phyloP scores from a whole-genome alignment of 306 rosid genomes.

The Hippophae rhamnoides region DNA sequence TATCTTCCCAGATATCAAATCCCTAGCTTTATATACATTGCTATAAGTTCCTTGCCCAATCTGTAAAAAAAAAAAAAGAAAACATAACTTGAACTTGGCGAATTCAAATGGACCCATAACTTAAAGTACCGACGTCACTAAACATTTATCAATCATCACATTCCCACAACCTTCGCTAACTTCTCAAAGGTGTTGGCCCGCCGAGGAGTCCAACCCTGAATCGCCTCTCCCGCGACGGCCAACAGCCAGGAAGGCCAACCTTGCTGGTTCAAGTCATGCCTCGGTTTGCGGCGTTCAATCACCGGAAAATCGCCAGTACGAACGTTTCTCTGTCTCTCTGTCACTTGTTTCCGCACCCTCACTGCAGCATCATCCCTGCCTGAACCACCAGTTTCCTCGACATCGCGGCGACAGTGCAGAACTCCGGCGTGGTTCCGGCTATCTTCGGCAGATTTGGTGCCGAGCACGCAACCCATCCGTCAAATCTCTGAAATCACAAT shows the following conservation, averaged over 20 bases:
- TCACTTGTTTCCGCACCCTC: conserved; percentile 19
- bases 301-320: conserved; percentile 45
- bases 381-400: conserved; percentile 12
- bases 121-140: neutral
- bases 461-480: conserved; percentile 87
- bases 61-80: conserved; percentile 34
- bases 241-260: conserved; percentile 96
- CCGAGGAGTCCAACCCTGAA: conserved; percentile 91
- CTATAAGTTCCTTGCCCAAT: conserved; percentile 99
- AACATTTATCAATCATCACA: conserved; percentile 7
- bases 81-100: neutral
- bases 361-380: conserved; percentile 19
- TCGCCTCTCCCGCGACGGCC: conserved; percentile 88
- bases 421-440: conserved; percentile 12
- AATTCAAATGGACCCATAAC: neutral
- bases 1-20: conserved; percentile 59
- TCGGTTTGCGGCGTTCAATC: conserved; percentile 47
- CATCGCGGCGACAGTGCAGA: conserved; percentile 20
- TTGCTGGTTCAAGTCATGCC: conserved; percentile 43
- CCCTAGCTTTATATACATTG: conserved; percentile 93
- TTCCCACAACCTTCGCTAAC: conserved; percentile 58
- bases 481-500: conserved; percentile 24
- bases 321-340: conserved; percentile 19
- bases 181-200: conserved; percentile 91
- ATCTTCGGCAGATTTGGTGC: conserved; percentile 26